Evolutionary conservation across 805 yeast genomes (phyloP).

Genomic region (Candida tallmaniae): DNA sequence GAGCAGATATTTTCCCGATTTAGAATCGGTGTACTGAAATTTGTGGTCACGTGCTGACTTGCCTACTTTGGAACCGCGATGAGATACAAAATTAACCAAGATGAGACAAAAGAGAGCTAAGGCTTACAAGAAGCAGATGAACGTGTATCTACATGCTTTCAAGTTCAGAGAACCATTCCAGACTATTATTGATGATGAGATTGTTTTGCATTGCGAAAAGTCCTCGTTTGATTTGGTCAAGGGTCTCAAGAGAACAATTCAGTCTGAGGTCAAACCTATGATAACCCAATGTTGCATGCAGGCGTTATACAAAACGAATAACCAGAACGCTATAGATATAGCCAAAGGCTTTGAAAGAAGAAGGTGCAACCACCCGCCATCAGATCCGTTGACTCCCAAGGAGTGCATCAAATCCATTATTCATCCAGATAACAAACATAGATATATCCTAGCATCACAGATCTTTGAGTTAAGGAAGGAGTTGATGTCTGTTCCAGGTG

Average conservation of each 20-base stretch:
- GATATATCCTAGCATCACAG: slow-evolving; percentile 87
- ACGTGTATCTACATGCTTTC: slow-evolving; percentile 77
- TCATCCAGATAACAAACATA: slow-evolving; percentile 74
- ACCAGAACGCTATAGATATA: slow-evolving; percentile 71
- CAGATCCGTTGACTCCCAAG: slow-evolving; percentile 55
- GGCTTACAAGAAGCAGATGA: slow-evolving; percentile 88
- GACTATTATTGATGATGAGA: slow-evolving; percentile 77
- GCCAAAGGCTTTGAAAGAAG: slow-evolving; percentile 89
- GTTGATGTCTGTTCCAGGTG: slow-evolving; percentile 78
- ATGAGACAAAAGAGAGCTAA: slow-evolving; percentile 98
- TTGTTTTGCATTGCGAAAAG: slow-evolving; percentile 60
- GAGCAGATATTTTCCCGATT: too few relatives aligned
- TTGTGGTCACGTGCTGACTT: too few relatives aligned
- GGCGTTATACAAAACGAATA: slow-evolving; percentile 65
- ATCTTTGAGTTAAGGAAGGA: slow-evolving; percentile 62
- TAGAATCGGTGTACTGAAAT: too few relatives aligned
- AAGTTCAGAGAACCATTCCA: slow-evolving; percentile 94
- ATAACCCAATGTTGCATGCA: slow-evolving; percentile 95
- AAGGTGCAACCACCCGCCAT: slow-evolving; percentile 79
- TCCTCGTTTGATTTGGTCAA: slow-evolving; percentile 76
- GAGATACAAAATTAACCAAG: neutral
- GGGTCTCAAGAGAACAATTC: slow-evolving; percentile 76
- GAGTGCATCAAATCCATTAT: slow-evolving; percentile 77
- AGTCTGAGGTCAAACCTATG: slow-evolving; percentile 82
- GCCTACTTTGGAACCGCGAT: too few relatives aligned